Evolutionary conservation across 352 stramenopile species (phyloP), one percentile per base, ranked within the genome.

Genomic region (Pythium biforme): DNA sequence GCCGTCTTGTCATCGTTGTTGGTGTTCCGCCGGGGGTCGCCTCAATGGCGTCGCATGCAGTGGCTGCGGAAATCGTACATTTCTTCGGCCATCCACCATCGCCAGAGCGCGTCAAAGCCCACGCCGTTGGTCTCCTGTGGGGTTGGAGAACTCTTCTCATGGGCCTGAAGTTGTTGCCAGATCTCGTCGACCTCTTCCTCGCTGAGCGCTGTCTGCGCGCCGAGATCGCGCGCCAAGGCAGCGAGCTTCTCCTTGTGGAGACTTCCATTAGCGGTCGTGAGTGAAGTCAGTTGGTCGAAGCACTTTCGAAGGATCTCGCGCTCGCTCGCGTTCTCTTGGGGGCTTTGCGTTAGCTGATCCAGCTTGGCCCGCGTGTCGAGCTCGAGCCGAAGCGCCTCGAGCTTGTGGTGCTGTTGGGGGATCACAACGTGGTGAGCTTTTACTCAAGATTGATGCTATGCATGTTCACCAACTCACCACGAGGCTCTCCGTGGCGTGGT

Each of bases 71-170:
- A 66, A 4, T 72, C 69, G 43, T 71, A 73, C 41, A 74, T 75
- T 29, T 60, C 39, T 15, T 88, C 79, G 0, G 67, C 74, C 27
- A 82, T 55, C 81, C 81, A 90, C 81, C 81, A 89, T 9, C 66
- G 68, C 81, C 79, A 89, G 10, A 90, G 27, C 11, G 37, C 33
- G 1, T 67, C 51, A 53, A 89, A 85, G 19, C 55, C 55, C 43
- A 89, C 60, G 12, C 15, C 45, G 31, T 58, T 17, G 10, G 7
- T 7, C 23, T 31, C 29, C 3, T 31, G 20, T 31, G 3, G 9
- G 1, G n/a, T 11, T 6, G 19, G 10, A 23, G 4, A 12, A 10
- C 33, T 20, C 23, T 19, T 43, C 23, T 33, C 7, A 31, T 61
- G 37, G 7, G 27, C 26, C 0, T 14, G 17, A 19, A 69, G 49